These are phyloP conservation scores for Cladosporium sp. DNA, from an alignment of 2,329 filamentous ascomycete genomes.

Conservation along the genomic window DNA sequence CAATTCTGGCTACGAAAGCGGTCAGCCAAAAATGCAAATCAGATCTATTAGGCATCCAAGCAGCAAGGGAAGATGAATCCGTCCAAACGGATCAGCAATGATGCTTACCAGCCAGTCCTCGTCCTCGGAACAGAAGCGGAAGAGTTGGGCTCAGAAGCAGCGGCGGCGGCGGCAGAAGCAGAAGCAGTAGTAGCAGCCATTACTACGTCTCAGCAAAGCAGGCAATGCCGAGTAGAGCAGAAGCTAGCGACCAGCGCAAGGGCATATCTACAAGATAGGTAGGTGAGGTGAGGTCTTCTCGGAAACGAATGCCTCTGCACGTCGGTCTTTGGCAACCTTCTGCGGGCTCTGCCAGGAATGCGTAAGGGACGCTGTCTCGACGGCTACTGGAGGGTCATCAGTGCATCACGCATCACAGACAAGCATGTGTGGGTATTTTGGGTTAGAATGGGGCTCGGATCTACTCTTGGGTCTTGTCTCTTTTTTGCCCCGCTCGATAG, in stretches of 20 bases:
- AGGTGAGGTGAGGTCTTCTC: not conserved
- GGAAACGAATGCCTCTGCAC: conserved; percentile 8
- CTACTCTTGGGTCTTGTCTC: no score
- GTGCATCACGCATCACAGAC: no score
- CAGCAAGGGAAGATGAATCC: not conserved
- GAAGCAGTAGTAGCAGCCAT: not conserved
- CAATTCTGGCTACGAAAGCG: conserved; percentile 22
- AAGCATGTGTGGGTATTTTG: no score
- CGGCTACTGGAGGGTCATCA: conserved; percentile 1
- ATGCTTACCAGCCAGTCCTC: conserved; percentile 25
- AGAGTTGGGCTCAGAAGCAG: not conserved
- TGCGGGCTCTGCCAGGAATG: not conserved
- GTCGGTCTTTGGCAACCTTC: conserved; percentile 13
- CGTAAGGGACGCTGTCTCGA: no score
- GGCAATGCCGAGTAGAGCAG: conserved; percentile 8
- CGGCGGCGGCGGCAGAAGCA: not conserved
- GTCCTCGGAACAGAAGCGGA: conserved; percentile 16
- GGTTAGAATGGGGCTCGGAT: no score
- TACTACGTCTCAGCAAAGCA: conserved; percentile 4
- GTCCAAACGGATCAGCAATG: not conserved
- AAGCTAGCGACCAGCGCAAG: not conserved
- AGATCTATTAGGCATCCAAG: not conserved
- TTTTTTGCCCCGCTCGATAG: no score
- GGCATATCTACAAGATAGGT: not conserved
- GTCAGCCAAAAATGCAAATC: conserved; percentile 5